Conservation (phyloP, 106 monocot genomes). For the Narthecium ossifragum region DNA sequence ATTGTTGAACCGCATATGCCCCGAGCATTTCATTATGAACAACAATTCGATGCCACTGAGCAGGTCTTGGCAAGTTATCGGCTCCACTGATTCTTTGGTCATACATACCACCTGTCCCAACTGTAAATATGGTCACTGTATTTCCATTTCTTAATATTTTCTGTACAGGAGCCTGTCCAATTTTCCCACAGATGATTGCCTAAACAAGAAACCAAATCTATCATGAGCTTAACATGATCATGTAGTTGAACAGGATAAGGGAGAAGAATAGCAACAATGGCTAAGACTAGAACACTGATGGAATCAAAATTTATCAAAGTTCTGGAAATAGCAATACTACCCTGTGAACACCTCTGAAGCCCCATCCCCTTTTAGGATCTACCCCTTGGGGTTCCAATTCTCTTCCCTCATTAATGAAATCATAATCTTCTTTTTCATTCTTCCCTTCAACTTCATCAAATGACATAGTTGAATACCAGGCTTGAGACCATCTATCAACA, state of each 20-base stretch:
- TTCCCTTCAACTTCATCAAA: constrained; percentile 46
- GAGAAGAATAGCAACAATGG: background rate
- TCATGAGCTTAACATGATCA: background rate
- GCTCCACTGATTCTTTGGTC: constrained; percentile 73
- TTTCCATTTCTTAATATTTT: constrained; percentile 87
- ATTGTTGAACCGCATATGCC: constrained; percentile 80
- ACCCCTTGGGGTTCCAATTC: constrained; percentile 75
- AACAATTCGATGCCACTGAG: constrained; percentile 90
- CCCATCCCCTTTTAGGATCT: constrained; percentile 81
- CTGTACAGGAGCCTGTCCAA: constrained; percentile 83
- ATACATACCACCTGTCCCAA: constrained; percentile 97
- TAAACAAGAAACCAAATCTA: constrained; percentile 10
- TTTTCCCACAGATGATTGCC: constrained; percentile 94
- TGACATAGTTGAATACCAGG: constrained; percentile 42
- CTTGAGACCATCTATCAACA: constrained; percentile 1
- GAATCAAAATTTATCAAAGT: no score
- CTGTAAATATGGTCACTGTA: constrained; percentile 88
- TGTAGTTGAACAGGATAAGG: background rate
- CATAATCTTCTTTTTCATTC: constrained; percentile 40
- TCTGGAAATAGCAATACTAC: constrained; percentile 18
- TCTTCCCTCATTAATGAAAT: constrained; percentile 32
- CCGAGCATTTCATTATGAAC: constrained; percentile 83
- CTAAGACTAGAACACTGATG: background rate
- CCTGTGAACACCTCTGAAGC: constrained; percentile 88
- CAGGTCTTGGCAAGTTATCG: constrained; percentile 70